Evolutionary conservation across 1,284 basidiomycete species (phyloP), one percentile per base, ranked within the genome.

Genomic region (Apiotrichum sp.): DNA sequence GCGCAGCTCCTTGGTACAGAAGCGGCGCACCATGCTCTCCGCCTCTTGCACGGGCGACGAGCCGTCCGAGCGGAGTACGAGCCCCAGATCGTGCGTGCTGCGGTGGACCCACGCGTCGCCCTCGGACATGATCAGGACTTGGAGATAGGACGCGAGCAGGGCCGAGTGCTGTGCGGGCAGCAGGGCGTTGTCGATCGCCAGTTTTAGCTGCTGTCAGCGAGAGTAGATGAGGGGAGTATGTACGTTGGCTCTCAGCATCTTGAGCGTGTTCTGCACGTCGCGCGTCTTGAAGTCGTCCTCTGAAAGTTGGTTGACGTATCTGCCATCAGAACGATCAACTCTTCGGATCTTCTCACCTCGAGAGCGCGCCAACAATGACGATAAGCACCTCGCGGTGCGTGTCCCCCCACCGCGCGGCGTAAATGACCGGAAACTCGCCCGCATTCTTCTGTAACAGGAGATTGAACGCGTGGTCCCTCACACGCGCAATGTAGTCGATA

Each of bases 71-170:
- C 72, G 65, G 8, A 75, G 60, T 4, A 71, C 52, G 13, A 77
- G 65, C 0, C 69, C 65, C 16, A 76, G 57, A 42, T 75, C 73
- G 62, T 72, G 65, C 4, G 69, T 61, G 4, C 69, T 57, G 54
- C 70, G 71, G 52, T 70, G 62, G 6, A 76, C 55, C 63, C 69
- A 77, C 4, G 62, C 32, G 58, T 76, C 74, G 47, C 75, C 74
- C 62, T 77, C 75, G 5, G 73, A 75, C 75, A 77, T 77, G 65
- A 77, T 75, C 14, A 77, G 67, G 22, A 77, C 73, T 63, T 77
- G 75, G 35, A 77, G 67, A 58, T 77, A 77, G 2, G 70, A 72
- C 0, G 72, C 69, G 22, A 77, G 68, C n/a, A 77, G 66, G 47
- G 52, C 65, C 48, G 39, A 62, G 13, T 50, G 40, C 11, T 40